A percentile compares a stretch with the other conserved stretches of the same genome.
phyloP scores from a whole-genome alignment of 73 alveolate species.

The Uronychia setigera region DNA sequence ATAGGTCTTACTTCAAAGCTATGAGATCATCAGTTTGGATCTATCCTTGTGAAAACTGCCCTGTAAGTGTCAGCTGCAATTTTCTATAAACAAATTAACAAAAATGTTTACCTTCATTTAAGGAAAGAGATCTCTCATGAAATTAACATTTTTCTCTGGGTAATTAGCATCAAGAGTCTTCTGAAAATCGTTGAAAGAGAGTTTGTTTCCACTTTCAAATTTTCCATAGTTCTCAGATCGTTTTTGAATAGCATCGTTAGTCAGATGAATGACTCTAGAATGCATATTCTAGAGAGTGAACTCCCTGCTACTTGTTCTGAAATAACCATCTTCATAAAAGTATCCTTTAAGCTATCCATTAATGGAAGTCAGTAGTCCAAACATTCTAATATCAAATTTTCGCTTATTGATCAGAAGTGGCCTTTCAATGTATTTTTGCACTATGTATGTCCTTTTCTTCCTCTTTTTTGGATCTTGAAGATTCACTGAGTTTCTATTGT shows the following conservation, averaged over 20 bases:
- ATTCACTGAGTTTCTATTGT: conserved; percentile 38
- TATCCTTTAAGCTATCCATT: conserved; percentile 37
- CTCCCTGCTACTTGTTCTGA: conserved; percentile 44
- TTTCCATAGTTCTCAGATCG: conserved; percentile 53
- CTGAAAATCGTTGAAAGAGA: conserved; percentile 21
- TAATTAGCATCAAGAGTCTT: conserved; percentile 9
- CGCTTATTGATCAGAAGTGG: conserved; percentile 47
- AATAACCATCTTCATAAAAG: conserved; percentile 56
- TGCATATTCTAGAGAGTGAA: conserved; percentile 24
- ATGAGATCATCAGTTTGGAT: conserved; percentile 48
- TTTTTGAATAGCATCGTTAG: conserved; percentile 59
- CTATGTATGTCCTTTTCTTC: conserved; percentile 27
- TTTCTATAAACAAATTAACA: no score
- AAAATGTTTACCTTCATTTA: no score
- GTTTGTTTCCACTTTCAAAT: conserved; percentile 51
- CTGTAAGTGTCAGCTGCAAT: conserved; percentile 47
- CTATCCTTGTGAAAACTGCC: conserved; percentile 46
- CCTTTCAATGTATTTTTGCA: conserved; percentile 35
- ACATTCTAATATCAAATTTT: conserved; percentile 50
- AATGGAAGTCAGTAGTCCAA: conserved; percentile 37
- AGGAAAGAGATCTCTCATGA: conserved; percentile 24
- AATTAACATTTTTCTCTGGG: conserved; percentile 13
- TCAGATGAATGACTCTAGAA: conserved; percentile 40
- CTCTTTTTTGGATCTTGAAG: conserved; percentile 3
- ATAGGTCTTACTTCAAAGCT: conserved; percentile 56